phyloP scores from a whole-genome alignment of 2,329 filamentous ascomycete genomes.

The Polytolypa hystricis region DNA sequence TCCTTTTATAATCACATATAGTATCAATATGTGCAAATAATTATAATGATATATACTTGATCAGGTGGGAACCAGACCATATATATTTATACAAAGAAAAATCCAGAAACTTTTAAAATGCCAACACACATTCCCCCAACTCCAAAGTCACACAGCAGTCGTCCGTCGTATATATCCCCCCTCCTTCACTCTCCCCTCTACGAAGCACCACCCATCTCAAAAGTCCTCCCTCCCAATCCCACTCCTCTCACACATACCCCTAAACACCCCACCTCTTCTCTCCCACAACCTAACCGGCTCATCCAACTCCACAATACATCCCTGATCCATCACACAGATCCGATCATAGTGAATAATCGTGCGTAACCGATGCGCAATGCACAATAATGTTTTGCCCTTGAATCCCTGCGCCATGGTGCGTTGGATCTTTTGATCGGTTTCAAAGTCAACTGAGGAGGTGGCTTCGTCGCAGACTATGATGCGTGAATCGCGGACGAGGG shows the following conservation, averaged over 20 bases:
- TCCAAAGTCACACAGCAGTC: background rate
- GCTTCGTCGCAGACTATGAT: constrained; percentile 98
- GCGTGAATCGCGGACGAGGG: constrained; percentile 72
- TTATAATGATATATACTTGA: too few species aligned
- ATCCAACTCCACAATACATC: constrained; percentile 77
- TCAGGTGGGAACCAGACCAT: background rate
- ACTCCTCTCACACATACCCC: constrained; percentile 78
- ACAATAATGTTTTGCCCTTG: constrained; percentile 74
- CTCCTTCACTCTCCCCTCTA: background rate
- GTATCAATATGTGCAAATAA: too few species aligned
- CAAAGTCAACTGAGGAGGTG: constrained; percentile 85
- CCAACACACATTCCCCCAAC: too few species aligned
- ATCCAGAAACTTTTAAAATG: too few species aligned
- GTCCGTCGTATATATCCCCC: background rate
- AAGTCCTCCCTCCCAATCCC: constrained; percentile 50
- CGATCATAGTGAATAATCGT: constrained; percentile 92
- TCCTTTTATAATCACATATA: too few species aligned
- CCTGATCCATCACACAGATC: constrained; percentile 92
- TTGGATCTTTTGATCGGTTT: constrained; percentile 94
- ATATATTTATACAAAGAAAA: background rate
- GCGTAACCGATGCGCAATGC: constrained; percentile 82
- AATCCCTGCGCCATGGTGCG: constrained; percentile 76
- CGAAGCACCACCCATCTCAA: background rate
- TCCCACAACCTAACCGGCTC: constrained; percentile 64
- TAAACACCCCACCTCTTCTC: constrained; percentile 61